A percentile compares a stretch with the other conserved stretches of the same genome.
These are phyloP conservation scores for Linum tenue DNA, from an alignment of 345 rosid species.

Conservation along the genomic window DNA sequence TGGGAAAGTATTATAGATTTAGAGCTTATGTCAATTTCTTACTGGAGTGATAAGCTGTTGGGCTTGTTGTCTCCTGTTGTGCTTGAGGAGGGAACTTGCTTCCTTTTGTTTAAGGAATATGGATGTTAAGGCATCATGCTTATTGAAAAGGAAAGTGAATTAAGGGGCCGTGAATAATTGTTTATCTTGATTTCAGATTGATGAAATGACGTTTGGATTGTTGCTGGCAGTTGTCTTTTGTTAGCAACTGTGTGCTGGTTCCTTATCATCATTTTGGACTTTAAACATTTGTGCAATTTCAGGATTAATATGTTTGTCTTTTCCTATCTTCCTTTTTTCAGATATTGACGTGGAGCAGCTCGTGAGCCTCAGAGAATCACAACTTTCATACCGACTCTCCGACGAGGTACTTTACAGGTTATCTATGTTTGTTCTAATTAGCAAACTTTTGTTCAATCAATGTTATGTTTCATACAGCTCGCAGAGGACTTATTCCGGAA, in stretches of 20 bases:
- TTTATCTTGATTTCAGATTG: background rate
- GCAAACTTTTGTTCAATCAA: background rate
- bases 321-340: constrained; percentile 14
- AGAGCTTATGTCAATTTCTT: background rate
- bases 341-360: constrained; percentile 64
- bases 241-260: background rate
- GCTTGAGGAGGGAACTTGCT: background rate
- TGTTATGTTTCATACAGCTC: constrained; percentile 42
- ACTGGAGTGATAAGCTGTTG: background rate
- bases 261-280: no score
- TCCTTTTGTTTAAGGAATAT: background rate
- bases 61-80: background rate
- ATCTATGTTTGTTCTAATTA: background rate
- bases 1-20: background rate
- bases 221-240: background rate
- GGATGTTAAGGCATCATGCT: background rate
- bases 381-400: constrained; percentile 55
- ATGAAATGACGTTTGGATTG: background rate
- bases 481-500: constrained; percentile 79
- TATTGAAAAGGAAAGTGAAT: background rate
- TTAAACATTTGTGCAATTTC: background rate
- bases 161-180: background rate
- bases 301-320: background rate
- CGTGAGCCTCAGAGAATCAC: constrained; percentile 71
- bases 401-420: constrained; percentile 56